A percentile compares a stretch with the other conserved stretches of the same genome.
Conservation (phyloP, 2,329 filamentous ascomycete species). For the Fusarium xylarioides region DNA sequence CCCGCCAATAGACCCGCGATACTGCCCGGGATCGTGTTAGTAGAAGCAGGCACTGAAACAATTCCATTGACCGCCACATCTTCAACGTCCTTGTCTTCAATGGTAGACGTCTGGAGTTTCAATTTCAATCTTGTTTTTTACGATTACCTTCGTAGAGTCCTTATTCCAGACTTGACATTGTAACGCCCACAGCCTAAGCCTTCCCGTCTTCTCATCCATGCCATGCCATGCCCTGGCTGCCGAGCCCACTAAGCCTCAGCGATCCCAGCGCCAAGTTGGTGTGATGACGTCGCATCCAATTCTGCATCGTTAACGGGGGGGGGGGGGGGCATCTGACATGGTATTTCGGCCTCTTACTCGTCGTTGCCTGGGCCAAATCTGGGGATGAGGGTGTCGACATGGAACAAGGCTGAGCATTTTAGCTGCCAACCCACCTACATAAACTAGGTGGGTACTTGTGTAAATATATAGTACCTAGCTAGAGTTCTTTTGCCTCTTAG, state of each 20-base stretch:
- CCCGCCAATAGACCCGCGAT: too few species aligned
- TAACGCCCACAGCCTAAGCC: neutral
- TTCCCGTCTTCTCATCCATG: neutral
- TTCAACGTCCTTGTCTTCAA: neutral
- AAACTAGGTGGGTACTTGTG: neutral
- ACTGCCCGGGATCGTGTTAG: too few species aligned
- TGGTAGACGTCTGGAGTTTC: neutral
- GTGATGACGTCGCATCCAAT: conserved; percentile 32
- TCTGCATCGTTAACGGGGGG: neutral
- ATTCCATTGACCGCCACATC: neutral
- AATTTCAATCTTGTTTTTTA: neutral
- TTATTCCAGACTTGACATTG: neutral
- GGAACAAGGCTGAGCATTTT: conserved; percentile 18
- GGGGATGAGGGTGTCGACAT: conserved; percentile 2
- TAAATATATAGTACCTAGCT: neutral
- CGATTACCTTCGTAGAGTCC: neutral
- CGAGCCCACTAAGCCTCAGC: conserved; percentile 22
- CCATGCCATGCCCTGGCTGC: neutral
- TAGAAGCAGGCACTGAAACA: too few species aligned
- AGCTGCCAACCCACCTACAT: neutral
- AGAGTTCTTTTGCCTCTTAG: neutral
- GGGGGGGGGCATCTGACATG: conserved; percentile 26
- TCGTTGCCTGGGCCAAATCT: conserved; percentile 16
- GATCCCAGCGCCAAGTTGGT: conserved; percentile 17
- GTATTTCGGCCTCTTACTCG: conserved; percentile 12